A percentile compares a stretch with the other conserved stretches of the same genome.
Conservation (phyloP, 495 filamentous ascomycete genomes). For the Apiosordaria backusii region DNA sequence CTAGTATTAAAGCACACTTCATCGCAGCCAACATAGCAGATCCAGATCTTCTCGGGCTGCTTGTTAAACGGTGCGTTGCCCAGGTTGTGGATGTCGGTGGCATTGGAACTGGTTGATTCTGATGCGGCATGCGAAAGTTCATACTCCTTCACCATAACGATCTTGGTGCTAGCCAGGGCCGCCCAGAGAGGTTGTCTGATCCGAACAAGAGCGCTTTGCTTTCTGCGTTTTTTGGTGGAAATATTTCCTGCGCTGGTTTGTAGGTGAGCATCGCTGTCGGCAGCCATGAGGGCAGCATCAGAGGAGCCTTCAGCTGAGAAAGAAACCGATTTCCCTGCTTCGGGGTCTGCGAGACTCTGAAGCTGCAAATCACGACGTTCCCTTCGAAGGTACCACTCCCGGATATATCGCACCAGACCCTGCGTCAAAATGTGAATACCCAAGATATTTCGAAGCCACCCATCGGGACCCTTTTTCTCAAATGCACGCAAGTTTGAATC, state of each 20-base stretch:
- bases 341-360: slow-evolving; percentile 44
- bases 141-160: slow-evolving; percentile 88
- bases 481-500: slow-evolving; percentile 39
- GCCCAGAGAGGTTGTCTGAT: slow-evolving; percentile 93
- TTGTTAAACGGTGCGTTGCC: slow-evolving; percentile 70
- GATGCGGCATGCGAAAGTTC: slow-evolving; percentile 77
- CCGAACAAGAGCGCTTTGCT: slow-evolving; percentile 83
- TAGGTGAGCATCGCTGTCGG: slow-evolving; percentile 43
- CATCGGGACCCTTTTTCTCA: slow-evolving; percentile 49
- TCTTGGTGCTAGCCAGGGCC: slow-evolving; percentile 88
- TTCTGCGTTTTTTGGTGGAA: slow-evolving; percentile 74
- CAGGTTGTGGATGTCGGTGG: slow-evolving; percentile 73
- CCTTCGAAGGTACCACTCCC: slow-evolving; percentile 55
- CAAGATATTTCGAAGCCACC: slow-evolving; percentile 57
- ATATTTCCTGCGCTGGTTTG: slow-evolving; percentile 31
- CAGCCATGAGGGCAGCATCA: slow-evolving; percentile 44
- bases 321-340: slow-evolving; percentile 43
- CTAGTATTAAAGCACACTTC: slow-evolving; percentile 80
- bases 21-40: slow-evolving; percentile 76
- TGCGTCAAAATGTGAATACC: slow-evolving; percentile 90
- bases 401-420: slow-evolving; percentile 61
- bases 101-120: slow-evolving; percentile 68
- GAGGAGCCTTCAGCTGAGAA: slow-evolving; percentile 31
- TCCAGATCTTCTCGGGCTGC: slow-evolving; percentile 79
- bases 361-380: slow-evolving; percentile 48